Evolutionary conservation across 2,329 filamentous ascomycete genomes (phyloP).

Genomic region (Pseudogymnoascus sp.): DNA sequence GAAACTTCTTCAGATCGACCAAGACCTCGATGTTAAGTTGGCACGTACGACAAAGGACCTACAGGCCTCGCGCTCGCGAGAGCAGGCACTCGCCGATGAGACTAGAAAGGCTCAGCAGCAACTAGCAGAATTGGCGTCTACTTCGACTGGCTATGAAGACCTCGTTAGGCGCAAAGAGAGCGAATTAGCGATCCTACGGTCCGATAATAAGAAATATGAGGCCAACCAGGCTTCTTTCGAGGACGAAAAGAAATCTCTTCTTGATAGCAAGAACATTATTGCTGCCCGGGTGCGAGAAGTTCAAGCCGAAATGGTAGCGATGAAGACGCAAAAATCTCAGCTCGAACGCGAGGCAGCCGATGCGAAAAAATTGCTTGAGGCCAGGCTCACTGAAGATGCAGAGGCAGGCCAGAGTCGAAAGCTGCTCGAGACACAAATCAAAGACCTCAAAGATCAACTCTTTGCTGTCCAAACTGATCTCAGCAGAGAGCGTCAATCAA

Average conservation of each 20-base stretch:
- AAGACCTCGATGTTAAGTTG: slow-evolving; percentile 82
- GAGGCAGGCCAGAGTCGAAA: slow-evolving; percentile 75
- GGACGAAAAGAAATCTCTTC: slow-evolving; percentile 65
- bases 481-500: slow-evolving; percentile 83
- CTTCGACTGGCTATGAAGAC: slow-evolving; percentile 92
- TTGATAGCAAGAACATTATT: slow-evolving; percentile 71
- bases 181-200: slow-evolving; percentile 76
- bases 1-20: slow-evolving; percentile 76
- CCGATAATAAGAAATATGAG: slow-evolving; percentile 76
- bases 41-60: slow-evolving; percentile 73
- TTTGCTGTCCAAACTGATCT: slow-evolving; percentile 82
- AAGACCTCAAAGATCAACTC: slow-evolving; percentile 77
- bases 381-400: slow-evolving; percentile 81
- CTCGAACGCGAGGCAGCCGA: slow-evolving; percentile 85
- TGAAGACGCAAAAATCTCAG: slow-evolving; percentile 75
- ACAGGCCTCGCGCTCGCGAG: slow-evolving; percentile 62
- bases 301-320: slow-evolving; percentile 79
- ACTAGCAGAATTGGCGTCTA: slow-evolving; percentile 77
- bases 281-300: slow-evolving; percentile 70
- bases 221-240: slow-evolving; percentile 73
- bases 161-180: slow-evolving; percentile 90
- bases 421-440: slow-evolving; percentile 78
- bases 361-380: slow-evolving; percentile 77
- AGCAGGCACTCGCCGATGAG: slow-evolving; percentile 70
- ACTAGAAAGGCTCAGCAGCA: slow-evolving; percentile 78